Evolutionary conservation across 768 basidiomycete species (phyloP).

Genomic region (Holtermannia corniformis): DNA sequence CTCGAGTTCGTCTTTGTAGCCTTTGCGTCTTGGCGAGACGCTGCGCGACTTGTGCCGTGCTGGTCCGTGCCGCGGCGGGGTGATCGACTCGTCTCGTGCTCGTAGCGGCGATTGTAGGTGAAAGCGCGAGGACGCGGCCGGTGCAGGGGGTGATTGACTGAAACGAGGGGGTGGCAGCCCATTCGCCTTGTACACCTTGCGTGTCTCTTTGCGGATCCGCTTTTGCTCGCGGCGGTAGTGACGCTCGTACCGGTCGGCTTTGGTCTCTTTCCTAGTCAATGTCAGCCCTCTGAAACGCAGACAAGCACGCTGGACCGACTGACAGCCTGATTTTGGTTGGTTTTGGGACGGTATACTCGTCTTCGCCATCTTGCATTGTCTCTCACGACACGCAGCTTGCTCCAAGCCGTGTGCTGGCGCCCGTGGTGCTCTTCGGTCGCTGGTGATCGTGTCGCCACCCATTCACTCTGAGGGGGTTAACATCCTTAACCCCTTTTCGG

Average conservation of each 20-base stretch:
- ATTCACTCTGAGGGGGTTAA: background rate
- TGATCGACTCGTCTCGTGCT: conserved; percentile 19
- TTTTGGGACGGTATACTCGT: conserved; percentile 2
- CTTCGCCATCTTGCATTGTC: background rate
- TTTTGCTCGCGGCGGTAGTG: conserved; percentile 27
- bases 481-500: background rate
- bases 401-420: background rate
- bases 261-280: conserved; percentile 31
- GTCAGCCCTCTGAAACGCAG: background rate
- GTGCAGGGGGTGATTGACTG: conserved; percentile 21
- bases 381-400: background rate
- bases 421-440: background rate
- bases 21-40: background rate
- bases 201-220: conserved; percentile 11
- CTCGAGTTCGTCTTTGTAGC: conserved; percentile 5
- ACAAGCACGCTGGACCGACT: background rate
- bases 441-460: background rate
- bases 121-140: background rate
- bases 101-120: background rate
- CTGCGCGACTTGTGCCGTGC: too few species aligned
- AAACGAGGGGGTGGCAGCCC: conserved; percentile 9
- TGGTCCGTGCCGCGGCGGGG: conserved; percentile 28
- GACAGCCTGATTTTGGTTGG: conserved; percentile 4
- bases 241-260: conserved; percentile 18
- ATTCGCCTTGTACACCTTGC: conserved; percentile 33